A percentile compares a stretch with the other conserved stretches of the same genome.
Conservation (phyloP, 345 rosid species). For the Arabidopsis arenosa region DNA sequence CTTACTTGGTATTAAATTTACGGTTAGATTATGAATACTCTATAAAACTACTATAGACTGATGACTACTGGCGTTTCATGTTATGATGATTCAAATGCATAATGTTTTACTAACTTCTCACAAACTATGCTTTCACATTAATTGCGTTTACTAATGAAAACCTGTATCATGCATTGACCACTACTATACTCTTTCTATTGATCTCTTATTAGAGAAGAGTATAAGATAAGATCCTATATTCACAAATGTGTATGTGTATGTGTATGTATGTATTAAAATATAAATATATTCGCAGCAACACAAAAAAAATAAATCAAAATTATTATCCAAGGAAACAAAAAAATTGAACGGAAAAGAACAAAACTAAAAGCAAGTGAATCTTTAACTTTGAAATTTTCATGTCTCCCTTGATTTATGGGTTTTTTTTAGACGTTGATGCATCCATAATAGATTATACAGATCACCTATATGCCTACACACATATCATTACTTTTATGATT, state of each 20-base stretch:
- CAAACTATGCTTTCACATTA: background rate
- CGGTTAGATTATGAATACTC: conserved; percentile 5
- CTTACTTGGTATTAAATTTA: conserved; percentile 11
- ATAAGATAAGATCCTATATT: background rate
- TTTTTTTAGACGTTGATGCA: conserved; percentile 12
- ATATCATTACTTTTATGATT: conserved; percentile 9
- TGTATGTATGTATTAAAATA: no score
- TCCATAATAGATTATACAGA: conserved; percentile 1
- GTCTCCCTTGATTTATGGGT: conserved; percentile 35
- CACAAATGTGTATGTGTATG: no score
- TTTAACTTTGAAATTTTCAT: conserved; percentile 15
- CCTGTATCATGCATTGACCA: conserved; percentile 7
- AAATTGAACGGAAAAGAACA: background rate
- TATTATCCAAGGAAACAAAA: background rate
- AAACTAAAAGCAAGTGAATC: conserved; percentile 40
- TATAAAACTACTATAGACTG: background rate
- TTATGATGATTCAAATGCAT: background rate
- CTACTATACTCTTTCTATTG: background rate
- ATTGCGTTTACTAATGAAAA: background rate
- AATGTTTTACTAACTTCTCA: background rate
- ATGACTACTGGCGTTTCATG: background rate
- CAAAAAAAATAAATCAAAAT: no score
- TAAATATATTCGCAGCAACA: background rate
- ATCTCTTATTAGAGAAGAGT: background rate
- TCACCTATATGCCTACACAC: conserved; percentile 31